Percentiles rank a stretch among this genome's conserved stretches.
Evolutionary conservation across 495 filamentous ascomycete species (phyloP).

Genomic region (Symbiotaphrina buchneri): DNA sequence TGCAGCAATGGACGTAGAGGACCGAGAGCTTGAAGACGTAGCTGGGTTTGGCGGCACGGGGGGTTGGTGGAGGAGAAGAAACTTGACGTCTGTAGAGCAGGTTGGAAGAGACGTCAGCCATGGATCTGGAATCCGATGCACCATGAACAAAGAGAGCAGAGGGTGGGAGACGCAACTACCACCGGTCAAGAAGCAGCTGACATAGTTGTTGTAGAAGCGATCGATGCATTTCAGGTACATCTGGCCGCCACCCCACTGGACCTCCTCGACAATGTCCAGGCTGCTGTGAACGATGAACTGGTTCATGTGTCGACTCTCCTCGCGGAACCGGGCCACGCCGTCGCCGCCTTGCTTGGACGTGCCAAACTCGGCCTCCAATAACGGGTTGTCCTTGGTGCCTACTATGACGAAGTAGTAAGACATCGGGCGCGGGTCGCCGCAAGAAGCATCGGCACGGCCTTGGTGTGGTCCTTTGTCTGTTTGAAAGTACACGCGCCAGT

Average conservation of each 20-base stretch:
- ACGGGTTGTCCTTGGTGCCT: conserved; percentile 78
- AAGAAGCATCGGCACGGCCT: too few species aligned
- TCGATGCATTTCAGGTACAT: conserved; percentile 95
- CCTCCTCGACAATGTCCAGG: conserved; percentile 84
- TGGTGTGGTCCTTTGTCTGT: too few species aligned
- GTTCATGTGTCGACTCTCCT: conserved; percentile 78
- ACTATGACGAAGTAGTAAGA: conserved; percentile 90
- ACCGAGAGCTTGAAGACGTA: conserved; percentile 14
- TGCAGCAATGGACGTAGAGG: conserved; percentile 44
- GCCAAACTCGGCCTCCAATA: conserved; percentile 92
- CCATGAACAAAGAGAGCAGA: conserved; percentile 1
- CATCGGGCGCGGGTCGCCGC: background rate
- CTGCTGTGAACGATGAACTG: conserved; percentile 90
- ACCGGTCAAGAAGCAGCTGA: conserved; percentile 78
- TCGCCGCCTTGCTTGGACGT: conserved; percentile 87
- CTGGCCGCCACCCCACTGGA: conserved; percentile 67
- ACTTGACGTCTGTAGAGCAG: conserved; percentile 33
- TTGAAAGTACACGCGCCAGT: too few species aligned
- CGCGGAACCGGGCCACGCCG: conserved; percentile 66
- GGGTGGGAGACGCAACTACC: conserved; percentile 23
- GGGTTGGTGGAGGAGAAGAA: conserved; percentile 64
- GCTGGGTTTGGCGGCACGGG: conserved; percentile 19
- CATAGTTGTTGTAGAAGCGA: conserved; percentile 73
- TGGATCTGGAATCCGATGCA: too few species aligned
- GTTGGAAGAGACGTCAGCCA: background rate